Conservation (phyloP, 2,329 filamentous ascomycete species). For the Hypoxylon rubiginosum region DNA sequence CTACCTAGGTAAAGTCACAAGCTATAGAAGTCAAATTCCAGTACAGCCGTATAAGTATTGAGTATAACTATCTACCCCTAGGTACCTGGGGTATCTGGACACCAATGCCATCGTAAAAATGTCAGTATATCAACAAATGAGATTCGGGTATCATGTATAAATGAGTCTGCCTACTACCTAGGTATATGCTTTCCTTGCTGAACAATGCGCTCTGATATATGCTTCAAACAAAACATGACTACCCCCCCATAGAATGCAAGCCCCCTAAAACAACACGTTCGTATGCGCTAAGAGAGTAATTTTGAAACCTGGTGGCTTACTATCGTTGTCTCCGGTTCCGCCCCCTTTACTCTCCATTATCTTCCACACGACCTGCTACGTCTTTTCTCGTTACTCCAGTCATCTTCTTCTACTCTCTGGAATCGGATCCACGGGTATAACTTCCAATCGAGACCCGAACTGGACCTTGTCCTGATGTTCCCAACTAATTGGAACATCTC, state of each 20-base stretch:
- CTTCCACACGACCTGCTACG: not conserved
- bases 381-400: not conserved
- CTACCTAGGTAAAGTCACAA: not conserved
- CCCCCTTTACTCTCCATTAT: not conserved
- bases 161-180: constrained; percentile 15
- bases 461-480: not conserved
- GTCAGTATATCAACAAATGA: constrained; percentile 7
- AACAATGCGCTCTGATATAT: constrained; percentile 23
- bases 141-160: constrained; percentile 37
- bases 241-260: constrained; percentile 25
- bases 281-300: constrained; percentile 1
- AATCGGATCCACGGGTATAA: not conserved
- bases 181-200: constrained; percentile 23
- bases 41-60: not conserved
- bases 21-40: not conserved
- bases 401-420: not conserved
- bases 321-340: not conserved
- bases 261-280: constrained; percentile 4
- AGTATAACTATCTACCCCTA: not conserved
- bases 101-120: too few relatives aligned
- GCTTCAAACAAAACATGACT: constrained; percentile 14
- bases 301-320: not conserved
- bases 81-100: too few relatives aligned
- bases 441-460: not conserved
- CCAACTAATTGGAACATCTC: not conserved